A percentile compares a stretch with the other conserved stretches of the same genome.
Conservation (phyloP, 495 filamentous ascomycete genomes). For the Penicillium dipodomyicola region DNA sequence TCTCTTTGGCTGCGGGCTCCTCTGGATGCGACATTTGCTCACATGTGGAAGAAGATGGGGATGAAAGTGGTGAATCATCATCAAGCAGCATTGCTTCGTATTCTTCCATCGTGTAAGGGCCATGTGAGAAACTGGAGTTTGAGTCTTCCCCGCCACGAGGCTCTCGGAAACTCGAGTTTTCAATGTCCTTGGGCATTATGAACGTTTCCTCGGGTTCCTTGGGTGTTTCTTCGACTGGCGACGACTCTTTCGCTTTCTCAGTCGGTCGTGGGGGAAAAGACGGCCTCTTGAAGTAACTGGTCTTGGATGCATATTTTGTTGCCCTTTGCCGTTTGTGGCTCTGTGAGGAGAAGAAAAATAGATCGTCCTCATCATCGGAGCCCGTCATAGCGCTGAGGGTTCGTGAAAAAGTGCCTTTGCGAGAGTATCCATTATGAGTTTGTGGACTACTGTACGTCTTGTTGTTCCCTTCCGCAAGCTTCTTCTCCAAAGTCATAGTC, state of each 20-base stretch:
- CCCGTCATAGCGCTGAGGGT: slow-evolving; percentile 6
- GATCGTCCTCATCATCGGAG: slow-evolving; percentile 19
- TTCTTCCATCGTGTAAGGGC: slow-evolving; percentile 13
- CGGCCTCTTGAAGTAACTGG: slow-evolving; percentile 3
- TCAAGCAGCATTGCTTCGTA: slow-evolving; percentile 1
- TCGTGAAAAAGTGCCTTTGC: slow-evolving; percentile 6
- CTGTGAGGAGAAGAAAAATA: slow-evolving; percentile 14
- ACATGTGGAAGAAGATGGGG: background rate
- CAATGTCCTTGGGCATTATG: slow-evolving; percentile 30
- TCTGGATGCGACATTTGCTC: slow-evolving; percentile 5
- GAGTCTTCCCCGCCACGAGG: slow-evolving; percentile 5
- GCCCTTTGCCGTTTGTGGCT: slow-evolving; percentile 23
- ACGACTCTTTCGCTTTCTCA: background rate
- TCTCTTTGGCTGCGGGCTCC: background rate
- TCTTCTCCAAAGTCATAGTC: slow-evolving; percentile 25
- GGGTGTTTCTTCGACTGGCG: slow-evolving; percentile 1
- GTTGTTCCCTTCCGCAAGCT: slow-evolving; percentile 15
- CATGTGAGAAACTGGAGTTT: slow-evolving; percentile 27
- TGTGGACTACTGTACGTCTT: background rate
- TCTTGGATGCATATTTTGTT: slow-evolving; percentile 21
- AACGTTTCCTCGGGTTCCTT: slow-evolving; percentile 23
- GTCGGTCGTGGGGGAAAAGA: background rate
- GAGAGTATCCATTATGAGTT: slow-evolving; percentile 7
- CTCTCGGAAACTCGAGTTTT: slow-evolving; percentile 20
- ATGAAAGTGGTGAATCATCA: slow-evolving; percentile 18